A percentile compares a stretch with the other conserved stretches of the same genome.
Conservation (phyloP, 306 rosid genomes). For the Vigna reflexopilosa region DNA sequence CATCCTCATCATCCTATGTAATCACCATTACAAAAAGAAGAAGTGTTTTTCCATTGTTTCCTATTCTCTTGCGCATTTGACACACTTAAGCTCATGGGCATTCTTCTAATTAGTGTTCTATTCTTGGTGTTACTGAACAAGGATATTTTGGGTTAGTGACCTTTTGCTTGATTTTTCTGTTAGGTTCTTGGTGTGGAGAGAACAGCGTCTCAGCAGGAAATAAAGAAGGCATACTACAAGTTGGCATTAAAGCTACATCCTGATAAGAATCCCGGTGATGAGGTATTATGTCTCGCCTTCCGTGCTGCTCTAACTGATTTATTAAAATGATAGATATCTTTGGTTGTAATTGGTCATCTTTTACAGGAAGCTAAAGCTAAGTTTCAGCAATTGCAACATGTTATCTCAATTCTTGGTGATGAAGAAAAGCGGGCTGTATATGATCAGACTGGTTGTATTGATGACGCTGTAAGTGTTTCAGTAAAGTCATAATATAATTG, state of each 20-base stretch:
- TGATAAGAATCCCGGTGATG: constrained; percentile 85
- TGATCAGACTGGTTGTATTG: constrained; percentile 78
- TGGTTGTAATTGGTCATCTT: constrained; percentile 4
- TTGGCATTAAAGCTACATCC: constrained; percentile 93
- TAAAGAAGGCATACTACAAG: constrained; percentile 90
- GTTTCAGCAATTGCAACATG: constrained; percentile 83
- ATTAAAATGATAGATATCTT: background rate
- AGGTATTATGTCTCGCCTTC: constrained; percentile 51
- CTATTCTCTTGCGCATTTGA: background rate
- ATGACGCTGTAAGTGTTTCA: constrained; percentile 68
- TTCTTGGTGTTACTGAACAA: constrained; percentile 6
- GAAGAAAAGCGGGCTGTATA: constrained; percentile 74
- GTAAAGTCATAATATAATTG: background rate
- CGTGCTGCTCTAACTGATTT: background rate
- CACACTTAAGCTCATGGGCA: constrained; percentile 19
- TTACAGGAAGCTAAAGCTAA: constrained; percentile 79
- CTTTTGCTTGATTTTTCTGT: constrained; percentile 6
- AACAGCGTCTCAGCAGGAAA: constrained; percentile 87
- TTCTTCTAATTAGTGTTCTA: background rate
- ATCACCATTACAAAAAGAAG: background rate
- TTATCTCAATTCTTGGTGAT: constrained; percentile 79
- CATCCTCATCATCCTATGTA: background rate
- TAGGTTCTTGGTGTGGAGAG: constrained; percentile 66
- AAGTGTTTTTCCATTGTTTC: background rate
- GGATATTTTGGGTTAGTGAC: constrained; percentile 17